Conservation (phyloP, 148 eudicot genomes). For the Euryodendron excelsum region DNA sequence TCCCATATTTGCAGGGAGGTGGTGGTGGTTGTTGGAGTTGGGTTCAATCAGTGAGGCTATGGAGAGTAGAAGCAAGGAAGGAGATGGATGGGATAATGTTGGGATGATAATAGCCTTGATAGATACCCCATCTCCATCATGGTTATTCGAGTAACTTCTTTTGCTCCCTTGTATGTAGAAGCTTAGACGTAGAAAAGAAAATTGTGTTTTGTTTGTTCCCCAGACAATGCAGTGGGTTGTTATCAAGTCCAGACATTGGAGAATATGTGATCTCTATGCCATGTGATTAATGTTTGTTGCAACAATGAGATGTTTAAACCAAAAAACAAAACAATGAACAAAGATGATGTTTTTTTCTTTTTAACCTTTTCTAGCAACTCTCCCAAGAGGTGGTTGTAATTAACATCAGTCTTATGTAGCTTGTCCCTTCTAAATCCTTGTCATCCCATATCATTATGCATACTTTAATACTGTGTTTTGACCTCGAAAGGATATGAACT, state of each 20-base stretch:
- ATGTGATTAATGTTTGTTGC: not conserved
- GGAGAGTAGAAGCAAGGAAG: not conserved
- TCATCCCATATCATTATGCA: too few relatives aligned
- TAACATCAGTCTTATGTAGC: too few relatives aligned
- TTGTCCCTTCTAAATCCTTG: too few relatives aligned
- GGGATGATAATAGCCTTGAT: not conserved
- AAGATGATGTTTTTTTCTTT: not conserved
- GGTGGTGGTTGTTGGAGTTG: too few relatives aligned
- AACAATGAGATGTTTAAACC: not conserved
- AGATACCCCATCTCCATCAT: conserved; percentile 3
- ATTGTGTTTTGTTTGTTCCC: not conserved
- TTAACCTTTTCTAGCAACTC: not conserved
- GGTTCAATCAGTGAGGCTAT: not conserved
- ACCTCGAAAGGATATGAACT: too few relatives aligned
- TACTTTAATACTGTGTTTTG: too few relatives aligned
- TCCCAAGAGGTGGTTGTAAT: too few relatives aligned
- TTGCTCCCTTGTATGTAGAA: conserved; percentile 4
- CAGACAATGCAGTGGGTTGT: not conserved
- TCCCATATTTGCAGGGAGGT: too few relatives aligned
- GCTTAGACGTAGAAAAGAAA: not conserved
- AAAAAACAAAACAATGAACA: not conserved
- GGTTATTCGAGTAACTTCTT: not conserved
- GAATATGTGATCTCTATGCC: not conserved
- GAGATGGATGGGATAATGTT: not conserved
- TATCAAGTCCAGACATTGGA: conserved; percentile 14